Base-by-base conservation (phyloP, 768 basidiomycete genomes). In the Trametopsis cervina region DNA sequence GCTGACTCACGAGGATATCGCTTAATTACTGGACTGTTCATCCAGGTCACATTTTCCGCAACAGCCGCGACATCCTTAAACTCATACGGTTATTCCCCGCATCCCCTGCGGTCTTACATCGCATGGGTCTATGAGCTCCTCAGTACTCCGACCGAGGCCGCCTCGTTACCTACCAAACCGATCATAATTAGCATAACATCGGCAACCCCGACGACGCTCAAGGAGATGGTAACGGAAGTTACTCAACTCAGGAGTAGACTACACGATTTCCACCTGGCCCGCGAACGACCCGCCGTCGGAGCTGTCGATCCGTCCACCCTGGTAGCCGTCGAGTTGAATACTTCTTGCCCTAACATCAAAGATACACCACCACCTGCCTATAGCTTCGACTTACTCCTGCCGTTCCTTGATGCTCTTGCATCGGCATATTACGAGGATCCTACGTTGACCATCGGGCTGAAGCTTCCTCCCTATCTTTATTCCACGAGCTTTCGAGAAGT, bases 31-130 rank as follows among this genome's bases (percentile, higher is more conserved):
- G 12, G 35, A n/a, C n/a, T n/a, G n/a, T 18, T 2, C 13, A 4
- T 47, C 26, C 54, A 88, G 85, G 83, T 85, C 40, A 77, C 74
- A 13, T 85, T 89, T 54, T 52, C 77, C 40, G 66, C 63, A 33
- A 66, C 67, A 12, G 58, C 69, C 7, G 54, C 73, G 29, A 73
- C 85, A n/a, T 81, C 89, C 13, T 59, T 89, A 51, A 93, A 93
- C 62, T 85, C 84, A 0, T 93, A 88, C 63, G 90, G 90, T 20
- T 94, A 92, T 66, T 91, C 88, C 6, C 90, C 89, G 0, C 73
- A 83, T 57, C 78, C 85, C 4, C 73, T 93, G 37, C 57, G 68
- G n/a, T 54, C 60, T 20, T 93, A 91, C 66, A 61, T 89, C 38
- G 63, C 60, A 42, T 88, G 84, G 83, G 68, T 89, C 40, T 61